phyloP scores from a whole-genome alignment of 2,329 filamentous ascomycete genomes.

The Scytalidium lignicola region DNA sequence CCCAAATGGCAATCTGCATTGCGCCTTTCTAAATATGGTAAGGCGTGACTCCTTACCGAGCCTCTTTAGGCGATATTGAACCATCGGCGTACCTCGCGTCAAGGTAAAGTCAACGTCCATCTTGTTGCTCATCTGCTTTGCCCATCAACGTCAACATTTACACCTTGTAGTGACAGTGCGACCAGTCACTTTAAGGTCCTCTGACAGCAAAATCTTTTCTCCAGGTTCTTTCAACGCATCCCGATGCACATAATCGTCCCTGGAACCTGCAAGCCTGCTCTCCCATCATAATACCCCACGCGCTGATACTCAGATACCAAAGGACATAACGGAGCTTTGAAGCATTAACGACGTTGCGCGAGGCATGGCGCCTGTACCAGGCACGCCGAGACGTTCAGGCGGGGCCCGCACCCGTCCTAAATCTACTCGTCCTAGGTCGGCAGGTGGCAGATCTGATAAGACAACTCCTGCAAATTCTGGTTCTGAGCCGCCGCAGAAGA shows the following conservation, averaged over 20 bases:
- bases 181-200: not conserved
- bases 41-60: not conserved
- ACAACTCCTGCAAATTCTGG: slow-evolving; percentile 14
- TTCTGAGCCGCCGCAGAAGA: slow-evolving; percentile 52
- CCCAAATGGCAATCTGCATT: not conserved
- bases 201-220: not conserved
- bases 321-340: not conserved
- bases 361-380: slow-evolving; percentile 18
- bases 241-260: not conserved
- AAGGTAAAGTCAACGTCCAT: not conserved
- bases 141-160: not conserved
- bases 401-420: slow-evolving; percentile 15
- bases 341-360: not conserved
- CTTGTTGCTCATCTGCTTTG: not conserved
- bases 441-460: slow-evolving; percentile 18
- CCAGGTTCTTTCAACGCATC: not conserved
- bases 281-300: not conserved
- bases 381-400: slow-evolving; percentile 21
- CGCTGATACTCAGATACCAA: not conserved
- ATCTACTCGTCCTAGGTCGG: slow-evolving; percentile 20
- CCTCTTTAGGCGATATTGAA: not conserved
- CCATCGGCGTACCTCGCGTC: not conserved
- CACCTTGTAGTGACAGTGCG: not conserved
- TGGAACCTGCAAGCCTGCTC: not conserved
- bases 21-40: not conserved